Evolutionary conservation across 2,329 filamentous ascomycete species (phyloP), one percentile per base, ranked within the genome.

Genomic region (Aureobasidium namibiae): DNA sequence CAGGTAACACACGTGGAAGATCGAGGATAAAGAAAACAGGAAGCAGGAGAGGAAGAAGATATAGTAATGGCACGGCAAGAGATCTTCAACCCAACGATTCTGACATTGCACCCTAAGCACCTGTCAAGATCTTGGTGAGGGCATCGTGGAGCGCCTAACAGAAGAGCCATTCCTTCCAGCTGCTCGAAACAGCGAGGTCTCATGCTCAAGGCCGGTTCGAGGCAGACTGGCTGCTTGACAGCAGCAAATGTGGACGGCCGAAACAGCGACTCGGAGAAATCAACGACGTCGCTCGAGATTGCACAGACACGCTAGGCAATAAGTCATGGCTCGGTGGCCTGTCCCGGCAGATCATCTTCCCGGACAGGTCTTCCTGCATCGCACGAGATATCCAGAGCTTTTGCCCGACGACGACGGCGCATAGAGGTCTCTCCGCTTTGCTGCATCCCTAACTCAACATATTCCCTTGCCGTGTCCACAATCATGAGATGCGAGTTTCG

Each of bases 121-220:
- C 50, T 42, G 50, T 54, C 50, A 54, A 23, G 4, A 11, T 42
- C 36, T 23, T 42, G 38, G 24, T 52, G 34, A 54, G 50, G 50
- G 24, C 50, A 54, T 41, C 38, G 50, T 54, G 36, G 50, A 24
- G 23, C 50, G 38, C 50, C 50, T 54, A 54, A 42, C 50, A 36
- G n/a, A 9, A 26, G n/a, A 4, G 11, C 50, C 36, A 33, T 14
- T 39, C 23, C 34, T 2, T 29, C 34, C 23, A 34, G 18, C 14
- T 26, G 14, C 34, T 42, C 50, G 50, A 54, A 54, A 54, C 50
- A 31, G 14, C 7, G 1, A 54, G 21, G 26, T 54, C 50, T 31
- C 36, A 54, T 54, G 50, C 38, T 33, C 38, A 16, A 33, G 24
- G 36, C 36, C 50, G 29, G n/a, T 54, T 54, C 36, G 24, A 54